Percentiles rank a stretch among this genome's conserved stretches.
These are phyloP conservation scores for Eucalyptus erythrocorys DNA, from an alignment of 345 rosid species.

Conservation along the genomic window DNA sequence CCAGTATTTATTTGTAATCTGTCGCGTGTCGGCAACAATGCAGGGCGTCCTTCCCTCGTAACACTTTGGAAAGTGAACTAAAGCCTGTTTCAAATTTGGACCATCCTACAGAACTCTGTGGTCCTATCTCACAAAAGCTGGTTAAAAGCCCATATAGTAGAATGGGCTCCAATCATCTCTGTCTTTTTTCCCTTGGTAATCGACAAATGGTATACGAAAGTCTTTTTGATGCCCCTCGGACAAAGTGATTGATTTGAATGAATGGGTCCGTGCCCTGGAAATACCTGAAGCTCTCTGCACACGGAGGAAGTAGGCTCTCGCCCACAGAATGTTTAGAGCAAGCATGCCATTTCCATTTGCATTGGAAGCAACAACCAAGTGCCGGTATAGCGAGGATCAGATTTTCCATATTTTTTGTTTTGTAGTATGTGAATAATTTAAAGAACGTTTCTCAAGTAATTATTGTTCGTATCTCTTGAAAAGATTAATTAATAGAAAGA, in stretches of 20 bases:
- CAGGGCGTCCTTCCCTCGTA: not conserved
- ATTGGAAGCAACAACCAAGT: not conserved
- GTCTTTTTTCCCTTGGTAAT: not conserved
- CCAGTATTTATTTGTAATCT: not conserved
- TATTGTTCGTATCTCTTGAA: not conserved
- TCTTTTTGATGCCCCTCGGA: not conserved
- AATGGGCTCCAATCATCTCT: not conserved
- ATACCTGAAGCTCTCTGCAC: not conserved
- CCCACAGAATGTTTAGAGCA: not conserved
- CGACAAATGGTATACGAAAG: not conserved
- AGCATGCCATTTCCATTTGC: not conserved
- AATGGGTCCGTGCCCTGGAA: not conserved
- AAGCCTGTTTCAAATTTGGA: not conserved
- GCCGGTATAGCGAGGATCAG: not conserved
- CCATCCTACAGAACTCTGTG: not conserved
- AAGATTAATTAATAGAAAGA: not conserved
- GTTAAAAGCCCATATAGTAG: not conserved
- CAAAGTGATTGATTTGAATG: not conserved
- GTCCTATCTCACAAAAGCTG: not conserved
- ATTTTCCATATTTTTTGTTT: not conserved
- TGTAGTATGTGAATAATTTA: not conserved
- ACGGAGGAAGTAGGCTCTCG: not conserved
- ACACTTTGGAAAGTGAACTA: not conserved
- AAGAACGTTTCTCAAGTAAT: not conserved
- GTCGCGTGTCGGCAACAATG: not conserved